Evolutionary conservation across 495 filamentous ascomycete species (phyloP), one percentile per base, ranked within the genome.

Genomic region (Talaromyces thailandensis): DNA sequence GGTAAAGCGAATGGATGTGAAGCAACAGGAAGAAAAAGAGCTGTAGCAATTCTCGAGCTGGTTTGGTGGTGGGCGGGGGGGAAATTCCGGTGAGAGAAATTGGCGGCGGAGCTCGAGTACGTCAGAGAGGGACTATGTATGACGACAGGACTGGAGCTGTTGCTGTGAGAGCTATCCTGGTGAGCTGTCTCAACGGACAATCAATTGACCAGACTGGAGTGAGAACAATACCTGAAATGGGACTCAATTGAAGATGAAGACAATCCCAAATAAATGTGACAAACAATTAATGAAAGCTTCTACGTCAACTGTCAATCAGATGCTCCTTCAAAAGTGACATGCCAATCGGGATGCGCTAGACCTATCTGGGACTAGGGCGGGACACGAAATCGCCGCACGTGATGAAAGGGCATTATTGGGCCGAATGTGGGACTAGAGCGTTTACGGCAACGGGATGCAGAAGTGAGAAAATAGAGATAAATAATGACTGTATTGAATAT

Each of bases 41-140:
- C 6, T 40, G 56, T 40, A 32, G 55, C 25, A 35, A 40, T 40
- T 56, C 57, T 56, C 8, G 26, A 18, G 25, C 5, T 57, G 55
- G 55, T 56, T 18, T 26, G 52, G 32, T 51, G 52, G n/a, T n/a
- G n/a, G n/a, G n/a, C n/a, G n/a, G n/a, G n/a, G 53, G 31, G 25
- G 29, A 28, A 25, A 21, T 52, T 61, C 63, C 63, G 63, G 63
- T 64, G 63, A 64, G 63, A 56, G 58, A 64, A 64, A 61, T 40
- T 51, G 45, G 62, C 31, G 55, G 56, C 43, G 62, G 45, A 59
- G 25, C 32, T 45, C 31, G 1, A 18, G 35, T 60, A 60, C 57
- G 57, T 60, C 57, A 60, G 26, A 31, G 55, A 55, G 23, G 11
- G 50, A 28, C 51, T 55, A 55, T 55, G 51, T 55, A 55, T 55